Base-by-base conservation (phyloP, 129 eudicot genomes). In the Lonicera japonica region DNA sequence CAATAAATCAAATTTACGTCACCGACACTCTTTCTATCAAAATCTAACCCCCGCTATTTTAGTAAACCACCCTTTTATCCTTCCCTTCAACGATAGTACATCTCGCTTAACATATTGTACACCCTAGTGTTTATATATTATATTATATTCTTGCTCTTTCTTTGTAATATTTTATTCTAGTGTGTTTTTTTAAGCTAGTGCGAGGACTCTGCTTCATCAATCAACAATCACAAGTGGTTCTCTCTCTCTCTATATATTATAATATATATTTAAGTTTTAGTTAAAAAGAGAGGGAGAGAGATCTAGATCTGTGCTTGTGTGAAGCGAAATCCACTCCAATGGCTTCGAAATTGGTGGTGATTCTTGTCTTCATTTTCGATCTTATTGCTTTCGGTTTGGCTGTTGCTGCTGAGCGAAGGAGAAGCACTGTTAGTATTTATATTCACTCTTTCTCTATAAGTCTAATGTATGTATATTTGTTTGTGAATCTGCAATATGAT, bases 321-420 rank as follows among this genome's bases (percentile, higher is more conserved):
- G 1, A 51, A 67, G 54, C 58, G 15, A 60, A 58, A 34, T 39
- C 34, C 38, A 58, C 63, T 55, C 7, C 43, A 75, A 82, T 82
- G 95, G 95, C 89, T 39, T 86, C 89, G 20, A 86, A 82, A 58
- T 51, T 86, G 65, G 40, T 86, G 14, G 55, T 82, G 66, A 23
- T 76, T 12, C 58, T 69, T 18, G 80, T 77, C 14, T 74, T 73
- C 58, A 34, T 82, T 29, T 64, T 86, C 8, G 83, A 86, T 76
- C 72, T 86, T 39, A 74, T 86, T 21, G 89, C 95, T 61, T 86
- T 86, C 40, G 95, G 89, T 43, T 65, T 86, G 62, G 95, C 95
- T 40, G 75, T 86, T 70, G 95, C 95, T 73, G 95, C 89, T 68
- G 95, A 86, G 75, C 95, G 79, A 53, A 72, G 89, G 13, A 64